Conservation (phyloP, 768 basidiomycete genomes). For the Mycena galopus region DNA sequence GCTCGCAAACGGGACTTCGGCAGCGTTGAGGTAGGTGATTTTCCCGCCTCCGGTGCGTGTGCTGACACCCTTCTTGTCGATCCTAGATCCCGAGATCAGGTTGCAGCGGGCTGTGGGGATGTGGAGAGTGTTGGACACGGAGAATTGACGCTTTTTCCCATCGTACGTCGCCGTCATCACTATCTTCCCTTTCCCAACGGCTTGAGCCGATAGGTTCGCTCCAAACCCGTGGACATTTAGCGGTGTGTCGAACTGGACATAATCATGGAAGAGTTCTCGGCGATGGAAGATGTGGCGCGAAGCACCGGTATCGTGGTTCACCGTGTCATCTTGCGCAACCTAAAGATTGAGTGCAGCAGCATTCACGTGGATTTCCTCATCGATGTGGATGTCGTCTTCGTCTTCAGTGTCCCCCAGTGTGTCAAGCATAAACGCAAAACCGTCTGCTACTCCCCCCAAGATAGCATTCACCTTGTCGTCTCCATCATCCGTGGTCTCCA, state of each 20-base stretch:
- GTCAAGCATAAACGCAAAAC: conserved; percentile 11
- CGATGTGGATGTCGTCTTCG: conserved; percentile 5
- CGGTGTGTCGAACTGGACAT: conserved; percentile 19
- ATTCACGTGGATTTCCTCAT: conserved; percentile 22
- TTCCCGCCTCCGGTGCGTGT: no score
- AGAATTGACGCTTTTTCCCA: neutral
- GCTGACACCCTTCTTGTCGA: no score
- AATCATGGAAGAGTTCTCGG: conserved; percentile 18
- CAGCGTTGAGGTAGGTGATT: no score
- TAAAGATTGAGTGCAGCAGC: neutral
- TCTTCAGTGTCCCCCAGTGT: neutral
- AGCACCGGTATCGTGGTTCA: no score
- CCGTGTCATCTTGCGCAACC: conserved; percentile 12
- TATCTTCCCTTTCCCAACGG: conserved; percentile 25
- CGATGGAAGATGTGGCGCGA: conserved; percentile 29
- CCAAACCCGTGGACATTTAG: conserved; percentile 29
- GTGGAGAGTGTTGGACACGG: conserved; percentile 18
- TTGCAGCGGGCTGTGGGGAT: conserved; percentile 28
- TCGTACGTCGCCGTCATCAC: conserved; percentile 13
- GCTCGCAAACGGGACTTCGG: no score
- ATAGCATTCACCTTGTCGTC: conserved; percentile 7
- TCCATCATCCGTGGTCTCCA: conserved; percentile 19
- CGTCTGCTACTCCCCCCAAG: neutral
- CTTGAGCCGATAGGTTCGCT: no score
- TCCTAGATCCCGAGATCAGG: conserved; percentile 31